A percentile compares a stretch with the other conserved stretches of the same genome.
These are phyloP conservation scores for Saturnispora sekii DNA, from an alignment of 805 yeast genomes.

Conservation along the genomic window DNA sequence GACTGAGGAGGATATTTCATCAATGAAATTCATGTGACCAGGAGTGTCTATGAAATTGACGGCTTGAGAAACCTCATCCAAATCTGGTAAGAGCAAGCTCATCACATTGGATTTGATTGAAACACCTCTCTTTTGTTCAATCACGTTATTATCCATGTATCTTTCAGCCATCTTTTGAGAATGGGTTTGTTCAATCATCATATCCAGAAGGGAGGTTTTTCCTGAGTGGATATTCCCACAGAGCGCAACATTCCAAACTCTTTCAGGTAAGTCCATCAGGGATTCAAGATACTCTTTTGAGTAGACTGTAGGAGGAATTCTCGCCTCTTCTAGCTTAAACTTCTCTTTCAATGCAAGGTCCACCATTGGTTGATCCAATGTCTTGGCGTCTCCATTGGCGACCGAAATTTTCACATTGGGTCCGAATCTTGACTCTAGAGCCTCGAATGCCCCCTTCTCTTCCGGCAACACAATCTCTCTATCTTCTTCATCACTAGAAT, in stretches of 20 bases:
- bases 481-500: slow-evolving; percentile 11
- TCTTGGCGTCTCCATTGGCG: slow-evolving; percentile 35
- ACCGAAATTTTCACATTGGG: slow-evolving; percentile 57
- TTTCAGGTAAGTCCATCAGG: slow-evolving; percentile 42
- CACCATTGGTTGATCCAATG: slow-evolving; percentile 53
- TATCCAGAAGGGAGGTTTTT: slow-evolving; percentile 69
- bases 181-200: slow-evolving; percentile 61
- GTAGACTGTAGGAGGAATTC: slow-evolving; percentile 51
- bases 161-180: slow-evolving; percentile 36
- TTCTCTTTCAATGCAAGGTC: slow-evolving; percentile 36
- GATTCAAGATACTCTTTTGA: slow-evolving; percentile 53
- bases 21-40: slow-evolving; percentile 80
- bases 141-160: slow-evolving; percentile 60
- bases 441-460: slow-evolving; percentile 35
- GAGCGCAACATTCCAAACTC: slow-evolving; percentile 63
- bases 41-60: slow-evolving; percentile 77
- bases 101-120: slow-evolving; percentile 56
- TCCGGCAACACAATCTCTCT: slow-evolving; percentile 32
- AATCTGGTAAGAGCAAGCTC: slow-evolving; percentile 47
- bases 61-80: slow-evolving; percentile 43
- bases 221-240: slow-evolving; percentile 83
- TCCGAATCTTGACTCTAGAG: slow-evolving; percentile 41
- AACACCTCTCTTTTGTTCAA: slow-evolving; percentile 65
- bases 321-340: slow-evolving; percentile 40
- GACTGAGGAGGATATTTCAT: slow-evolving; percentile 55